These are phyloP conservation scores for Podospora bellae-mahoneyi DNA, from an alignment of 495 filamentous ascomycete species.

Conservation along the genomic window DNA sequence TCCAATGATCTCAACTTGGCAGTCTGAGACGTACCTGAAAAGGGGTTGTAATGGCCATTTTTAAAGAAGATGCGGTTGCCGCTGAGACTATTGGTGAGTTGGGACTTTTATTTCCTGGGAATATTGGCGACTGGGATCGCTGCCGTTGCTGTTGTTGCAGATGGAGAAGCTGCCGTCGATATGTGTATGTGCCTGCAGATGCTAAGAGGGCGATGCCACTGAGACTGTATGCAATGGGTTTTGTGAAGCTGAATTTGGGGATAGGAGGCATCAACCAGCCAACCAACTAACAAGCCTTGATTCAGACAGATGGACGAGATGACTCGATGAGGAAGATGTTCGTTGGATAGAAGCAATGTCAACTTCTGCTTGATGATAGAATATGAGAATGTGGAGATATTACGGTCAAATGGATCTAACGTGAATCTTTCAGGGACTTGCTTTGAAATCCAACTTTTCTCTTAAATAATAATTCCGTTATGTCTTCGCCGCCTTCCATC, in stretches of 20 bases:
- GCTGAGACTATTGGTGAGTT: neutral
- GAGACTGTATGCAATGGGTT: constrained; percentile 19
- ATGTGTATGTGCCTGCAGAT: constrained; percentile 24
- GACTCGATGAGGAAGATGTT: neutral
- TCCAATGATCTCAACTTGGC: neutral
- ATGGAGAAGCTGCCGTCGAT: constrained; percentile 10
- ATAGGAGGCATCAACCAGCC: constrained; percentile 15
- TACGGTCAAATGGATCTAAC: neutral
- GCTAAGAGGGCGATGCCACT: constrained; percentile 21
- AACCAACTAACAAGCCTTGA: neutral
- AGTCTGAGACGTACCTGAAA: constrained; percentile 38
- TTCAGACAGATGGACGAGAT: neutral
- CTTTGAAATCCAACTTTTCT: constrained; percentile 40
- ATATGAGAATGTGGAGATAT: neutral
- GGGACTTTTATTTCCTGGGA: neutral
- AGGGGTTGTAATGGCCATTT: constrained; percentile 41
- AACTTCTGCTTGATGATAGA: neutral
- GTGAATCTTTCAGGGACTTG: constrained; percentile 17
- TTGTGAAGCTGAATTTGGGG: constrained; percentile 7
- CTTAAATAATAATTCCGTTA: neutral
- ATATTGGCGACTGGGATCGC: constrained; percentile 5
- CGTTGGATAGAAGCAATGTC: neutral
- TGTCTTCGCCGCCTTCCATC: constrained; percentile 5
- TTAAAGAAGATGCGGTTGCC: neutral
- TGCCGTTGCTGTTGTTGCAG: constrained; percentile 1